Conservation (phyloP, 148 eudicot genomes). For the Gaultheria prostrata region DNA sequence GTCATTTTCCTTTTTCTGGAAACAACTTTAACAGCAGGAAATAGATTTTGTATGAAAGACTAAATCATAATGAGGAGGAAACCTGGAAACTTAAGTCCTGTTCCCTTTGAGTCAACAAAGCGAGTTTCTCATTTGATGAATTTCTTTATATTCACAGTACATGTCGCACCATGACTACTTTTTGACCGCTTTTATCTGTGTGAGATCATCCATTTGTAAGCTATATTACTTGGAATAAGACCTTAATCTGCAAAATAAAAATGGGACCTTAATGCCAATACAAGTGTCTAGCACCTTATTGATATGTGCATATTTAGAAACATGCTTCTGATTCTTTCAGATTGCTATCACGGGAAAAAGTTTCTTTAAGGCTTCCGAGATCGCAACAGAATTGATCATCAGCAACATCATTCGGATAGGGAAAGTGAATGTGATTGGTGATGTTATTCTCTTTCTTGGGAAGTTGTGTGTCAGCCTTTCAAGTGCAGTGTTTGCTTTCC, state of each 20-base stretch:
- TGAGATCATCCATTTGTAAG: neutral
- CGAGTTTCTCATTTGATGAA: neutral
- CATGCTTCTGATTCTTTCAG: conserved; percentile 38
- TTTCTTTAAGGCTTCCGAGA: conserved; percentile 86
- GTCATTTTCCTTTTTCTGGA: neutral
- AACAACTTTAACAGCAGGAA: conserved; percentile 1
- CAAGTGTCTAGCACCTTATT: neutral
- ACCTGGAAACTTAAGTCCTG: neutral
- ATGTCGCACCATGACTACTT: neutral
- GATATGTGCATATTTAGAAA: neutral
- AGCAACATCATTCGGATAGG: conserved; percentile 92
- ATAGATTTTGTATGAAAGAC: neutral
- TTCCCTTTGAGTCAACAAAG: neutral
- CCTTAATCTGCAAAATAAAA: neutral
- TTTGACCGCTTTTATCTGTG: neutral
- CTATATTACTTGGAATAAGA: neutral
- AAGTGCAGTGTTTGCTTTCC: conserved; percentile 83
- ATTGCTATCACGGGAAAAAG: conserved; percentile 96
- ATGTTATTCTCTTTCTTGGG: conserved; percentile 85
- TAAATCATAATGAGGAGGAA: neutral
- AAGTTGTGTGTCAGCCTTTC: conserved; percentile 89
- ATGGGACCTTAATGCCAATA: neutral
- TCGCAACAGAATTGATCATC: conserved; percentile 85
- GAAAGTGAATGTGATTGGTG: conserved; percentile 91
- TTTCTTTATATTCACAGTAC: neutral